A percentile compares a stretch with the other conserved stretches of the same genome.
Evolutionary conservation across 2,329 filamentous ascomycete genomes (phyloP).

Genomic region (Capronia epimyces): DNA sequence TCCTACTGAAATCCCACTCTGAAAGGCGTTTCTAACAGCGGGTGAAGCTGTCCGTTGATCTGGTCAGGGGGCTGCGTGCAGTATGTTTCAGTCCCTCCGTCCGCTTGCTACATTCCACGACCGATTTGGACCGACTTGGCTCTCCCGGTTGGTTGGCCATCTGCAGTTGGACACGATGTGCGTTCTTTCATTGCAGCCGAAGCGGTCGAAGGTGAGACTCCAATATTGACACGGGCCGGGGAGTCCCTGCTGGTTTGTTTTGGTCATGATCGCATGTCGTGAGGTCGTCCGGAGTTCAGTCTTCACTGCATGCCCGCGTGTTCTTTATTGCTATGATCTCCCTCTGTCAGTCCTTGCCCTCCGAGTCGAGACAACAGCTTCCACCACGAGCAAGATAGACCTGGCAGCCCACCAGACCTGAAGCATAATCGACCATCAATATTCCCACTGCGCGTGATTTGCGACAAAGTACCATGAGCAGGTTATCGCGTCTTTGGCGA

Average conservation of each 20-base stretch:
- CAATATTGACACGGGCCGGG: slow-evolving; percentile 6
- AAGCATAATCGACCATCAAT: neutral
- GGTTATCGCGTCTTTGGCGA: slow-evolving; percentile 14
- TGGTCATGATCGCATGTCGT: neutral
- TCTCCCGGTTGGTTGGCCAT: neutral
- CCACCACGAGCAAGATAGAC: neutral
- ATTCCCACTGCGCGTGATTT: neutral
- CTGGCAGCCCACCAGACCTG: neutral
- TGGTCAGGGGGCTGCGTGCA: neutral
- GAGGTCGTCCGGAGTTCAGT: neutral
- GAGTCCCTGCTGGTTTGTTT: slow-evolving; percentile 7
- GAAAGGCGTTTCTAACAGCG: slow-evolving; percentile 5
- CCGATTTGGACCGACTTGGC: neutral
- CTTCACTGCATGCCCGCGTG: neutral
- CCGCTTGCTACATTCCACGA: slow-evolving; percentile 7
- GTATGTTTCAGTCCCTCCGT: slow-evolving; percentile 20
- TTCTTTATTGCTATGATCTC: too few relatives aligned
- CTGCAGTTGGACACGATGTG: neutral
- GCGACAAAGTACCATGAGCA: slow-evolving; percentile 4
- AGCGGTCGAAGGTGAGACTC: slow-evolving; percentile 5
- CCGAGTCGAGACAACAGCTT: neutral
- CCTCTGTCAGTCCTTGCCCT: neutral
- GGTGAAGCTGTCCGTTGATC: slow-evolving; percentile 7
- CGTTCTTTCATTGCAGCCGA: slow-evolving; percentile 1
- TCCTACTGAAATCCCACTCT: neutral